Evolutionary conservation across 116 monocot species (phyloP).

Genomic region (Dioscorea cayenensis): DNA sequence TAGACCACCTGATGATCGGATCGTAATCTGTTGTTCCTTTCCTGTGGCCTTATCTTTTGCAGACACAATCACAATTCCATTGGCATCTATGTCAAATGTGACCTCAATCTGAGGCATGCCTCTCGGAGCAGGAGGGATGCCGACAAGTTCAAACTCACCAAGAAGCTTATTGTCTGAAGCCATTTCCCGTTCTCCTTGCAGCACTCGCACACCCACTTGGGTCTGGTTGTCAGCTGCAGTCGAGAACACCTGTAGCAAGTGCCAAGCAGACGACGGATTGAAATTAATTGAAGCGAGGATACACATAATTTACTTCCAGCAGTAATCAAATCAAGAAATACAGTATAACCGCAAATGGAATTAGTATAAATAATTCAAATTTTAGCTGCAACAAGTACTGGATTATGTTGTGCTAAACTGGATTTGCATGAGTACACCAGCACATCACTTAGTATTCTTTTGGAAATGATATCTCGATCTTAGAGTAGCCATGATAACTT

Average conservation of each 20-base stretch:
- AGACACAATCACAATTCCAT: conserved; percentile 11
- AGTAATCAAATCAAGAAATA: too few species aligned
- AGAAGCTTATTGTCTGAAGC: conserved; percentile 11
- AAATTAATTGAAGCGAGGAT: too few species aligned
- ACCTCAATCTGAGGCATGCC: conserved; percentile 18
- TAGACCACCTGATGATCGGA: conserved; percentile 13
- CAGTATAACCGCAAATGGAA: too few species aligned
- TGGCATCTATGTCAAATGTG: conserved; percentile 15
- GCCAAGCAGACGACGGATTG: neutral
- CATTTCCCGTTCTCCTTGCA: conserved; percentile 15
- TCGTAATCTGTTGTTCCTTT: conserved; percentile 12
- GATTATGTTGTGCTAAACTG: too few species aligned
- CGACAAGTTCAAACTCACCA: conserved; percentile 15
- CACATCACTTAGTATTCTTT: too few species aligned
- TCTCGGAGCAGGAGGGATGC: conserved; percentile 12
- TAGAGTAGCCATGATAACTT: too few species aligned
- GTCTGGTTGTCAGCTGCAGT: conserved; percentile 16
- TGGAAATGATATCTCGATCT: too few species aligned
- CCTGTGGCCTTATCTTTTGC: conserved; percentile 10
- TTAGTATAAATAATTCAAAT: too few species aligned
- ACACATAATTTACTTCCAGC: too few species aligned
- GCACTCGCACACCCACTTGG: conserved; percentile 10
- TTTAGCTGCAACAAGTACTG: too few species aligned
- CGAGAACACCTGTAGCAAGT: conserved; percentile 6
- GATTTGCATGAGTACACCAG: too few species aligned